These are phyloP conservation scores for Trichothecium sympodiale DNA, from an alignment of 2,329 filamentous ascomycete genomes.

Conservation along the genomic window DNA sequence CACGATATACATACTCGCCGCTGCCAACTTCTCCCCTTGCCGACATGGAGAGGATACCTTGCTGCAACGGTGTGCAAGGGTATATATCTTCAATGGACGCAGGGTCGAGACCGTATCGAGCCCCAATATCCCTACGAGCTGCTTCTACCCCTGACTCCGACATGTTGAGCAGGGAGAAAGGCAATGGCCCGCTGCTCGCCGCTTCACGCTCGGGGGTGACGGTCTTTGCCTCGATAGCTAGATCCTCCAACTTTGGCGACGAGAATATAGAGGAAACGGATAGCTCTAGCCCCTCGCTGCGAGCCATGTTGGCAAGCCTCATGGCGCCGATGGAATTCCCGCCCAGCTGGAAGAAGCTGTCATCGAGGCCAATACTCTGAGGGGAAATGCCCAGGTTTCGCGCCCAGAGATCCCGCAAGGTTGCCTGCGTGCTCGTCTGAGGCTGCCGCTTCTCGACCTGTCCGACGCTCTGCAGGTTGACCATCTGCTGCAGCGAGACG, in stretches of 20 bases:
- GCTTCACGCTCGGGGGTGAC: background rate
- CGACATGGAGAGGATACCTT: constrained; percentile 17
- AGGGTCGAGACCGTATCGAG: background rate
- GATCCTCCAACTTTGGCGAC: constrained; percentile 9
- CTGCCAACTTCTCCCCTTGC: constrained; percentile 4
- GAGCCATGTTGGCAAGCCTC: constrained; percentile 31
- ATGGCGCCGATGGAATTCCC: constrained; percentile 39
- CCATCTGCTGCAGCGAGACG: constrained; percentile 23
- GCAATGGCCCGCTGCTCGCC: background rate
- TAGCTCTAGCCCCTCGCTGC: constrained; percentile 25
- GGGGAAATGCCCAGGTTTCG: constrained; percentile 19
- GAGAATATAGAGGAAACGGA: constrained; percentile 34
- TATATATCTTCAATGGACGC: constrained; percentile 5
- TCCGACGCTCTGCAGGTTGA: constrained; percentile 11
- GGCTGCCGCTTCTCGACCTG: background rate
- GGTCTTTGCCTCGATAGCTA: background rate
- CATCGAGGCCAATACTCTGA: constrained; percentile 23
- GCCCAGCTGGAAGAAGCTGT: constrained; percentile 37
- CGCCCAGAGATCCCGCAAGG: constrained; percentile 21
- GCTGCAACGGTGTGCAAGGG: constrained; percentile 9
- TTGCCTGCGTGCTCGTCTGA: constrained; percentile 2
- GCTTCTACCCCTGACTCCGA: background rate
- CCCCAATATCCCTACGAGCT: background rate
- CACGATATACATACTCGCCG: too few relatives aligned
- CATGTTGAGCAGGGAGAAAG: constrained; percentile 1